These are phyloP conservation scores for Globisporangium heterothallicum DNA, from an alignment of 352 stramenopile species.

Conservation along the genomic window DNA sequence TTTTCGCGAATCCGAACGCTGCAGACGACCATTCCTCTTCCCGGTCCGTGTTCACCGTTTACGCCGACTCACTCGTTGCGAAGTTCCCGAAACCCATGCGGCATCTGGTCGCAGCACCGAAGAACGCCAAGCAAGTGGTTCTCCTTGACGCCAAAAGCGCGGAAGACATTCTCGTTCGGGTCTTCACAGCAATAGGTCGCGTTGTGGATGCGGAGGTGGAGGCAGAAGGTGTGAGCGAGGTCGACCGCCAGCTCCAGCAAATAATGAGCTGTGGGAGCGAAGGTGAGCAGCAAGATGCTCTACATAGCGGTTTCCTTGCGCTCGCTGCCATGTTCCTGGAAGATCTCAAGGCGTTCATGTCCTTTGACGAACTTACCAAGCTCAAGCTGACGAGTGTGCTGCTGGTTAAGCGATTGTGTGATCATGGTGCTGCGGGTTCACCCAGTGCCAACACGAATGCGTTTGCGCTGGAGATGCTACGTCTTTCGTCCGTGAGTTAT, in stretches of 20 bases:
- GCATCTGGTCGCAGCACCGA: constrained; percentile 22
- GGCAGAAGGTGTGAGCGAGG: constrained; percentile 1
- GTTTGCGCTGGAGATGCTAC: neutral
- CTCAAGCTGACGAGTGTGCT: constrained; percentile 30
- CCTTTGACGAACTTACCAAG: constrained; percentile 32
- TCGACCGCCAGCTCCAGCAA: constrained; percentile 16
- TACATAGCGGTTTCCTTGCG: constrained; percentile 16
- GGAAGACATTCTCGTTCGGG: constrained; percentile 35
- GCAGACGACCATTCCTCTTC: neutral
- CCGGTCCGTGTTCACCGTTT: constrained; percentile 35
- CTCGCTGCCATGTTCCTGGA: constrained; percentile 29
- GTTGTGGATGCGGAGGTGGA: constrained; percentile 16
- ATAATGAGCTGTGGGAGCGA: neutral
- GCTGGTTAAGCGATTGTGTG: constrained; percentile 37
- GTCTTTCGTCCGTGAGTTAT: constrained; percentile 29
- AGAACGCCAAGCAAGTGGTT: constrained; percentile 24
- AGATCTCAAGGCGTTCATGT: constrained; percentile 28
- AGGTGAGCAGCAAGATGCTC: neutral
- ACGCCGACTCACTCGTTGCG: constrained; percentile 33
- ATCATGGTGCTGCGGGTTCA: constrained; percentile 12
- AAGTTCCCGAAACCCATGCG: constrained; percentile 37
- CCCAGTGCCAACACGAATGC: neutral
- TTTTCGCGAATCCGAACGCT: neutral
- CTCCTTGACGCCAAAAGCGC: constrained; percentile 33
- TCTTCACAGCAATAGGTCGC: constrained; percentile 33